These are phyloP conservation scores for Thalassiosira gravida DNA, from an alignment of 352 stramenopile species.

Conservation along the genomic window DNA sequence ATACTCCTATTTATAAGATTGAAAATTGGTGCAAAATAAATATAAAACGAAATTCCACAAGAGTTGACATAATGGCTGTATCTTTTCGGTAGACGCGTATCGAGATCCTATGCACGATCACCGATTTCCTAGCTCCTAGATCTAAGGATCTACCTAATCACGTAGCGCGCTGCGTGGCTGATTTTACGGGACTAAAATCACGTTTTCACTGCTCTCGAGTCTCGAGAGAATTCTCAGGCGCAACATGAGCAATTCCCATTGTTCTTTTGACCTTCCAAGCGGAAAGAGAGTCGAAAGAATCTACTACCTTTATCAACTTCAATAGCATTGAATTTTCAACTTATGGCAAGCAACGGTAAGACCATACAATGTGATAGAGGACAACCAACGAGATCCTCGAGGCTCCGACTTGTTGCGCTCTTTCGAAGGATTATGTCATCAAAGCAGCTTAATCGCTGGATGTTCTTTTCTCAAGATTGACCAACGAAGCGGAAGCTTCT, in stretches of 20 bases:
- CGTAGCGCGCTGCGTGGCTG: neutral
- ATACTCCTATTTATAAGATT: too few relatives aligned
- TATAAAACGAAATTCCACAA: too few relatives aligned
- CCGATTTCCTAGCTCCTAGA: neutral
- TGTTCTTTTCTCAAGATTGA: too few relatives aligned
- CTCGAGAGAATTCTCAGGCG: neutral
- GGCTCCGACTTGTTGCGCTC: too few relatives aligned
- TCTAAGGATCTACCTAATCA: neutral
- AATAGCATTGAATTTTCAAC: neutral
- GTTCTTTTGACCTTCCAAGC: neutral
- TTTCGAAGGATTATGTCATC: too few relatives aligned
- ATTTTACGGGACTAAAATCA: constrained; percentile 1
- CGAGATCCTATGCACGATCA: neutral
- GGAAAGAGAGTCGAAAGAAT: neutral
- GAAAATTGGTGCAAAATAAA: too few relatives aligned
- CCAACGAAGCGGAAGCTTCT: too few relatives aligned
- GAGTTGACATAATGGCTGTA: neutral
- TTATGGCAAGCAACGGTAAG: too few relatives aligned
- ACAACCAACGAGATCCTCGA: too few relatives aligned
- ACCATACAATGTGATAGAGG: too few relatives aligned
- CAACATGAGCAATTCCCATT: neutral
- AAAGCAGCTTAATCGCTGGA: too few relatives aligned
- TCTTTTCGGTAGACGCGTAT: neutral
- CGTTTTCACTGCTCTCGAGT: neutral
- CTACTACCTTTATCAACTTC: neutral